Evolutionary conservation across 306 rosid genomes (phyloP), one percentile per base, ranked within the genome.

Genomic region (Aeschynomene evenia): DNA sequence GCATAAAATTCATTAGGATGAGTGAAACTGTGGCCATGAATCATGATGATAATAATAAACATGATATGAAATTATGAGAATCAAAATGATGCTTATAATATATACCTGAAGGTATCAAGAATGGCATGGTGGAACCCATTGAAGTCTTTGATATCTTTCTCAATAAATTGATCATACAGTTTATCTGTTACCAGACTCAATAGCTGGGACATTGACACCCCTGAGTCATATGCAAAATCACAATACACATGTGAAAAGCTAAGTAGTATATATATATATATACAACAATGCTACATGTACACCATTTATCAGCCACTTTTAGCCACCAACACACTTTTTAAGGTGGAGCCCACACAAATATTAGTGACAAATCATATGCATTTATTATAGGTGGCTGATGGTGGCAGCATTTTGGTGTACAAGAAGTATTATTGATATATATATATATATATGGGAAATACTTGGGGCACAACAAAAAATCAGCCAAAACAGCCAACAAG

Each of bases 21-120:
- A 36, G 54, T 37, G 10, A 54, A 23, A 3, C 24, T 37, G 28
- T 54, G 9, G 26, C 54, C 53, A 7, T 18, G 60, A 15, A 13
- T 54, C 53, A 7, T 18, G 60, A 15, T 26, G 12, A 15, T 29
- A 12, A n/a, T n/a, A n/a, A n/a, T n/a, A n/a, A n/a, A 23, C 23
- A 14, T 43, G 18, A 12, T n/a, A 63, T n/a, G 10, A 40, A 39
- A 21, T 62, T 6, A 7, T 13, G 28, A 21, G 57, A 50, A 19
- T 50, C n/a, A 16, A 49, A 19, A 37, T 39, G 51, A 80, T 78
- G 31, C 31, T 28, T 28, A 2, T n/a, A n/a, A n/a, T n/a, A n/a
- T n/a, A n/a, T 82, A 88, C 93, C 33, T 85, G 84, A 86, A 81
- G 71, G 85, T 70, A 40, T 83, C 82, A 51, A 88, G 88, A 77